Evolutionary conservation across 192 early-diverging fungal species (phyloP), one percentile per base, ranked within the genome.

Genomic region (Podila minutissima): DNA sequence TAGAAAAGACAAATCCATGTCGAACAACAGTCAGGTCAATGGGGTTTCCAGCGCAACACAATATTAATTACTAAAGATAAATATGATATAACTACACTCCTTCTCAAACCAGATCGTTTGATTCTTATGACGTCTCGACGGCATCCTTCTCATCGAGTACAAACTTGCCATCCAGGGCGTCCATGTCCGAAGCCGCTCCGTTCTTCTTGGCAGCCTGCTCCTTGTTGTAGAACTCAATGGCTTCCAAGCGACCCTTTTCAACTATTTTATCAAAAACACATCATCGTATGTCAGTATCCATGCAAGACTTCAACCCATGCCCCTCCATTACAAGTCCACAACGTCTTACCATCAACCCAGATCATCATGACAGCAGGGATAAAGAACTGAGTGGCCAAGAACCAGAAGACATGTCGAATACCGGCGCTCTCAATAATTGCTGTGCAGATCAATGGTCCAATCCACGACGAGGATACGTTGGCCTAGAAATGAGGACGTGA

Each of bases 401-500:
- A 76, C 74, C 74, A 76, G 61, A 61, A 70, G n/a, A 65, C 69
- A 8, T 76, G 53, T 4, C 74, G 67, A 24, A 76, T 70, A 26
- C 74, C 74, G 2, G 67, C 46, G 9, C 51, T 49, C 55, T 76
- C 60, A 22, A 76, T 76, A 46, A 76, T 76, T 4, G 74, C 74
- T 15, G 74, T 51, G 26, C 67, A 76, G 15, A 76, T 64, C 29
- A 76, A 51, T 22, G 74, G 74, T 29, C 74, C 74, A 35, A 76
- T 76, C 74, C 74, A 76, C 1, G 74, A 76, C 1, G 74, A 69
- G 5, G 74, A 65, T 6, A 65, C 63, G 7, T 59, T 65, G 10
- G 67, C 74, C 72, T 74, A 67, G 41, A 29, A 29, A 3, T 29
- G 1, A 3, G 38, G 26, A 33, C 37, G 41, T 64, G 28, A 17